Conservation (phyloP, 1,284 basidiomycete species). For the Rhodotorula sp. region DNA sequence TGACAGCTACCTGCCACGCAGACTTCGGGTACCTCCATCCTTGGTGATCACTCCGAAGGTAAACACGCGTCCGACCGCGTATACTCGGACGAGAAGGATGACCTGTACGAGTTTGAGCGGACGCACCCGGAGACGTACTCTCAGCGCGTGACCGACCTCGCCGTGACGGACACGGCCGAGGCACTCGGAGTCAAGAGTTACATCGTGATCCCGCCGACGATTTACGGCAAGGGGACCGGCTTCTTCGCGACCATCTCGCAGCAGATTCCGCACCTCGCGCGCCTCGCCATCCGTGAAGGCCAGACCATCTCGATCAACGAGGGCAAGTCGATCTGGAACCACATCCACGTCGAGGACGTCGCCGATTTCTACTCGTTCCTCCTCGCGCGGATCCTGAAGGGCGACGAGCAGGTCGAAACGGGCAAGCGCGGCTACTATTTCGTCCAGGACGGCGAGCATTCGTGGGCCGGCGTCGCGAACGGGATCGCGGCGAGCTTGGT, state of each 20-base stretch:
- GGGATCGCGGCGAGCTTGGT: not conserved
- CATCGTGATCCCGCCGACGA: not conserved
- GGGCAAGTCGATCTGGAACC: not conserved
- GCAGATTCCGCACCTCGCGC: not conserved
- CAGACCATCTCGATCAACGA: not conserved
- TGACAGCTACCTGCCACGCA: not conserved
- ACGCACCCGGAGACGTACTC: not conserved
- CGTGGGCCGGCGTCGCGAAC: not conserved
- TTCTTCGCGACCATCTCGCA: slow-evolving; percentile 1
- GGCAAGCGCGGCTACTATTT: not conserved
- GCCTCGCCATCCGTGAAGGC: not conserved
- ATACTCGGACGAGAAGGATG: not conserved
- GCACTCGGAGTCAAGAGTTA: not conserved
- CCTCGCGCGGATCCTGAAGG: not conserved
- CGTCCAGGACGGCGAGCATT: not conserved
- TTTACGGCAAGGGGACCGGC: not conserved
- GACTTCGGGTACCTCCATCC: not conserved
- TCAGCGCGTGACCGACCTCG: not conserved
- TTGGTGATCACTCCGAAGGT: not conserved
- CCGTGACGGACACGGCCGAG: not conserved
- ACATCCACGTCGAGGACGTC: not conserved
- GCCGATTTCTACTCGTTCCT: slow-evolving; percentile 1
- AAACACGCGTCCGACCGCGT: not conserved
- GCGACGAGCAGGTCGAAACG: not conserved
- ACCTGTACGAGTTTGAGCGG: not conserved